These are phyloP conservation scores for Glutinoglossum americanum DNA, from an alignment of 495 filamentous ascomycete species.

Conservation along the genomic window DNA sequence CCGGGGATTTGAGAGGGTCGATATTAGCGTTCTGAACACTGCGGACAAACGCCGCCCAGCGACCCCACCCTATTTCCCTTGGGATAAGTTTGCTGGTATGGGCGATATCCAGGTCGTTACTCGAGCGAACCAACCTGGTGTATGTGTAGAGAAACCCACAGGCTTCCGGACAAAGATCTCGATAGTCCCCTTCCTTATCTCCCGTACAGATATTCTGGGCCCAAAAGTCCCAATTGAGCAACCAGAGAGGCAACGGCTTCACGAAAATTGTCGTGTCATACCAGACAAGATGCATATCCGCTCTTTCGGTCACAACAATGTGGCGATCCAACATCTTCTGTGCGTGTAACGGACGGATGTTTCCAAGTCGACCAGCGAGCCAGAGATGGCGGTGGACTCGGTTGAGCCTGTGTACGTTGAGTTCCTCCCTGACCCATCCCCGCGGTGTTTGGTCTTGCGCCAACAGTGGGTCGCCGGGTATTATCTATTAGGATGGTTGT, in stretches of 20 bases:
- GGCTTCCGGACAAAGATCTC: not conserved
- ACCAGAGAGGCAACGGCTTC: not conserved
- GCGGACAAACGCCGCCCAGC: not conserved
- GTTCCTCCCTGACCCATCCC: not conserved
- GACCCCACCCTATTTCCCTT: not conserved
- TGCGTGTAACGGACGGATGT: not conserved
- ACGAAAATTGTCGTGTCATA: not conserved
- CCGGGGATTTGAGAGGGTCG: not conserved
- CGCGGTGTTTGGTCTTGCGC: not conserved
- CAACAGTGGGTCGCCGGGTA: not conserved
- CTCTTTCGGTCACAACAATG: not conserved
- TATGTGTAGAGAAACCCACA: slow-evolving; percentile 1
- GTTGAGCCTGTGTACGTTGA: not conserved
- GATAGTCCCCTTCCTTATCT: not conserved
- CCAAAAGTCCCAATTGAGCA: not conserved
- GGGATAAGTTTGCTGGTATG: not conserved
- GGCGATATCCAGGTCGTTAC: not conserved
- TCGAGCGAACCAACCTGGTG: not conserved
- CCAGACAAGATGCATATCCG: slow-evolving; percentile 1
- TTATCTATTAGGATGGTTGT: not conserved
- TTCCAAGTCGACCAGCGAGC: not conserved
- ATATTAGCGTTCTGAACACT: not conserved
- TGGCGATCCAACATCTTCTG: not conserved
- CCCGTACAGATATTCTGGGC: not conserved
- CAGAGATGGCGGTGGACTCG: not conserved